Conservation (phyloP, 139 green algal genomes). For the Gonium pectorale region DNA sequence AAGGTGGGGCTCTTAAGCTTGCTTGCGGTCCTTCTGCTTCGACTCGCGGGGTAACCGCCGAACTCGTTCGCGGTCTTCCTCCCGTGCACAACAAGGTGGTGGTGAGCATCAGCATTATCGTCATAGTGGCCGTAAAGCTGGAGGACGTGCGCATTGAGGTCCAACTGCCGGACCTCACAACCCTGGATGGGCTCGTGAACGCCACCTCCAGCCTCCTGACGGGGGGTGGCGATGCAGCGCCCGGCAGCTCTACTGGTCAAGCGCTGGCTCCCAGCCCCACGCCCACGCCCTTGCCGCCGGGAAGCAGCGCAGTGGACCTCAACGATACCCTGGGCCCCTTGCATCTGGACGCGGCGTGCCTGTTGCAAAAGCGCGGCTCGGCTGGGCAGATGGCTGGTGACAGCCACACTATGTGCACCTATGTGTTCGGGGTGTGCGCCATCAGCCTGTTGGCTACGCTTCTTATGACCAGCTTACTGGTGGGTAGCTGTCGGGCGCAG, state of each 20-base stretch:
- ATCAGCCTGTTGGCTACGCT: slow-evolving; percentile 33
- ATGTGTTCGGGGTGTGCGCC: slow-evolving; percentile 13
- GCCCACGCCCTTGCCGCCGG: too few relatives aligned
- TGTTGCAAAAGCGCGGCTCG: slow-evolving; percentile 10
- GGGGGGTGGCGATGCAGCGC: too few relatives aligned
- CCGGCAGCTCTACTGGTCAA: too few relatives aligned
- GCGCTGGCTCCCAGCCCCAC: too few relatives aligned
- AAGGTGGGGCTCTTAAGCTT: not conserved
- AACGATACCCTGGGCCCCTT: not conserved
- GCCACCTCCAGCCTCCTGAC: not conserved
- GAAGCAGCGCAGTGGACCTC: not conserved
- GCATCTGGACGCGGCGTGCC: slow-evolving; percentile 10
- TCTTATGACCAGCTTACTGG: slow-evolving; percentile 20
- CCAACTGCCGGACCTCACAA: slow-evolving; percentile 2
- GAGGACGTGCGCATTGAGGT: slow-evolving; percentile 17
- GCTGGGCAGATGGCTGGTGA: not conserved
- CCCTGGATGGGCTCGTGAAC: not conserved
- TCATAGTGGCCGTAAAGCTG: slow-evolving; percentile 24
- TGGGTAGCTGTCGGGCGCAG: not conserved
- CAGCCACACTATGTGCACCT: slow-evolving; percentile 13
- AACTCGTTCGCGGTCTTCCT: too few relatives aligned
- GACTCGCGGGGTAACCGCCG: too few relatives aligned
- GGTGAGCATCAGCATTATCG: slow-evolving; percentile 16
- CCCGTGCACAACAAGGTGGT: too few relatives aligned
- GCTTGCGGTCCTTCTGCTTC: too few relatives aligned